These are phyloP conservation scores for Fusarium goolgardi DNA, from an alignment of 2,329 filamentous ascomycete species.

Conservation along the genomic window DNA sequence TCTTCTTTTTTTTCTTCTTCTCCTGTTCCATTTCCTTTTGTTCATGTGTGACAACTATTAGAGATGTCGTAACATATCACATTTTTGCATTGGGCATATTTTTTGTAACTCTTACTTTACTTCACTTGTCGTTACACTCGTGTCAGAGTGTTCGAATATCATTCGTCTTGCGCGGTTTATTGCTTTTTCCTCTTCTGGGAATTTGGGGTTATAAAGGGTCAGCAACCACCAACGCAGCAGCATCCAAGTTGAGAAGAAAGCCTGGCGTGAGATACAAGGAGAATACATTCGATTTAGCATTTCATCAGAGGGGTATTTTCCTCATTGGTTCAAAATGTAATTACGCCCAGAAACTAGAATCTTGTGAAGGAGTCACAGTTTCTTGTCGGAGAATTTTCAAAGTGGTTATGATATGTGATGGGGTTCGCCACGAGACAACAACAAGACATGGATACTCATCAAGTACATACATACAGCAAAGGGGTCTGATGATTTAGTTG, in stretches of 20 bases:
- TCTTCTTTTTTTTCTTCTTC: background rate
- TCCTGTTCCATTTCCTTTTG: background rate
- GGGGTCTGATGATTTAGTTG: background rate
- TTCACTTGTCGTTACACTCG: conserved; percentile 1
- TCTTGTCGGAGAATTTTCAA: conserved; percentile 9
- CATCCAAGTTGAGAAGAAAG: conserved; percentile 12
- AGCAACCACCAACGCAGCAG: conserved; percentile 27
- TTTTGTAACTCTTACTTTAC: conserved; percentile 5
- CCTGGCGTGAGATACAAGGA: background rate
- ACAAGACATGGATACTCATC: background rate
- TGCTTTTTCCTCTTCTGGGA: conserved; percentile 13
- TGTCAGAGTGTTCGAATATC: conserved; percentile 2
- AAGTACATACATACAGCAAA: background rate
- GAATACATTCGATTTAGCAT: conserved; percentile 4
- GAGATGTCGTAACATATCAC: conserved; percentile 17
- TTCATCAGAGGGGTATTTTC: background rate
- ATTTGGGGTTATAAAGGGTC: conserved; percentile 24
- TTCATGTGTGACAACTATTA: background rate
- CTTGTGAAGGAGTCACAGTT: background rate
- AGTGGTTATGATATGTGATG: conserved; percentile 23
- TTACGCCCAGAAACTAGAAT: background rate
- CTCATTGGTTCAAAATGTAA: background rate
- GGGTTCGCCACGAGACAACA: background rate
- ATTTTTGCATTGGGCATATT: background rate
- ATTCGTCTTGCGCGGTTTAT: conserved; percentile 7